Conservation (phyloP, 805 yeast species). For the Blastobotrys attinorum region DNA sequence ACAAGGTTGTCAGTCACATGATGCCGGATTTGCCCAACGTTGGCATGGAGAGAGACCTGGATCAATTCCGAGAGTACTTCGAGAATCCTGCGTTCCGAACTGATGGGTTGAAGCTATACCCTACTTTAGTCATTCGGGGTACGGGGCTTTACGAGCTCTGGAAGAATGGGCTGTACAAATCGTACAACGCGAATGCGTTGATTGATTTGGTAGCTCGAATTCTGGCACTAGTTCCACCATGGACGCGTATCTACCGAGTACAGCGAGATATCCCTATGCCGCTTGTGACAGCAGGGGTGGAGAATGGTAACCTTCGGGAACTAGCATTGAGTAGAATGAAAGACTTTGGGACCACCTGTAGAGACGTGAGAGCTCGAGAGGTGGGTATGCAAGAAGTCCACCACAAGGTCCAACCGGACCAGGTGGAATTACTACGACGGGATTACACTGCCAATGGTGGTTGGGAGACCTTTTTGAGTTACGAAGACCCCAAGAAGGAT, state of each 20-base stretch:
- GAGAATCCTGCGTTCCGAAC: conserved; percentile 96
- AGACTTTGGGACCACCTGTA: conserved; percentile 91
- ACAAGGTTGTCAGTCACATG: conserved; percentile 97
- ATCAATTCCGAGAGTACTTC: conserved; percentile 92
- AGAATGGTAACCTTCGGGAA: conserved; percentile 93
- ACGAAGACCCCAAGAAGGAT: conserved; percentile 96
- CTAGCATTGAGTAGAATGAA: conserved; percentile 95
- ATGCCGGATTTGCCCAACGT: conserved; percentile 99
- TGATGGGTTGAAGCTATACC: conserved; percentile 91
- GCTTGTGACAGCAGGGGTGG: conserved; percentile 93
- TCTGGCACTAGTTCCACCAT: conserved; percentile 93
- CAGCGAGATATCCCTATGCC: conserved; percentile 99
- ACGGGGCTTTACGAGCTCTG: conserved; percentile 95
- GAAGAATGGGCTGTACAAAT: conserved; percentile 92
- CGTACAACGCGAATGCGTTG: conserved; percentile 89
- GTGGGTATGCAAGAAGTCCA: conserved; percentile 99
- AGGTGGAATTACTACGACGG: conserved; percentile 88
- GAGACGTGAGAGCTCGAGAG: conserved; percentile 96
- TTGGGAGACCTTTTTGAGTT: conserved; percentile 94
- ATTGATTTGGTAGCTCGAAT: conserved; percentile 94
- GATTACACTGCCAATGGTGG: conserved; percentile 98
- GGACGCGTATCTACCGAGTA: conserved; percentile 98
- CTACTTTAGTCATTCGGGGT: conserved; percentile 94
- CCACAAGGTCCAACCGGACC: conserved; percentile 93
- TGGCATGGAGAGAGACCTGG: conserved; percentile 96